These are phyloP conservation scores for Lobosporangium transversale DNA, from an alignment of 192 early-diverging fungal genomes.

Conservation along the genomic window DNA sequence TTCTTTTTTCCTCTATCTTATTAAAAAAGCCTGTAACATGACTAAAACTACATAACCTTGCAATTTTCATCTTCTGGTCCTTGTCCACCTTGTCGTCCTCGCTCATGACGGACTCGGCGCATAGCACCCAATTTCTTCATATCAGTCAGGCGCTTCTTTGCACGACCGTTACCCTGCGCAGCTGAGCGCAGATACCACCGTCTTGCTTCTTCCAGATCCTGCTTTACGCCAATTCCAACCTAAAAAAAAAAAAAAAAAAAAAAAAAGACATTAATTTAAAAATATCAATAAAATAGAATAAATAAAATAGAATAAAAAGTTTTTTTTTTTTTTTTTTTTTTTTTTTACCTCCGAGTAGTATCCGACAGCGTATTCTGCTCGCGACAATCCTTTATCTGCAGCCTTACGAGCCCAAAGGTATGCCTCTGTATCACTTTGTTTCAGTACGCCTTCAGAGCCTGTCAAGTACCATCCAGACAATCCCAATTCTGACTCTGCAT, in stretches of 20 bases:
- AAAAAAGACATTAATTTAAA: not conserved
- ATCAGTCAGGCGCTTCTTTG: constrained; percentile 84
- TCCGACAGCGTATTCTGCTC: constrained; percentile 97
- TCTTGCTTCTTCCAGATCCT: constrained; percentile 84
- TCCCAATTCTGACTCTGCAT: constrained; percentile 91
- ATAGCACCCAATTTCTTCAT: constrained; percentile 73
- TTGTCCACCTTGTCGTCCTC: constrained; percentile 36
- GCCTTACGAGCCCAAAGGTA: constrained; percentile 97
- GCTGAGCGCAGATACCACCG: constrained; percentile 82
- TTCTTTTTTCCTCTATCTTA: too few relatives aligned
- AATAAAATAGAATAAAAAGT: not conserved
- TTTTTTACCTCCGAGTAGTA: constrained; percentile 87
- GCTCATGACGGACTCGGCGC: constrained; percentile 41
- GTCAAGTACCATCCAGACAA: constrained; percentile 99
- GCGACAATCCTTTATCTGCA: constrained; percentile 92
- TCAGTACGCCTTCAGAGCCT: constrained; percentile 87
- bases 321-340: too few relatives aligned
- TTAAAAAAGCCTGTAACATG: not conserved
- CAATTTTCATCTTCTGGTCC: constrained; percentile 53
- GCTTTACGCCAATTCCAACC: constrained; percentile 83
- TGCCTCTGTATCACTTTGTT: constrained; percentile 92
- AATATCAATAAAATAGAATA: not conserved
- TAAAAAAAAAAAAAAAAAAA: constrained; percentile 10
- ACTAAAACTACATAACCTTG: constrained; percentile 38
- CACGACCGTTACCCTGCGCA: constrained; percentile 83